These are phyloP conservation scores for Clathrospora elynae DNA, from an alignment of 2,329 filamentous ascomycete species.

Conservation along the genomic window DNA sequence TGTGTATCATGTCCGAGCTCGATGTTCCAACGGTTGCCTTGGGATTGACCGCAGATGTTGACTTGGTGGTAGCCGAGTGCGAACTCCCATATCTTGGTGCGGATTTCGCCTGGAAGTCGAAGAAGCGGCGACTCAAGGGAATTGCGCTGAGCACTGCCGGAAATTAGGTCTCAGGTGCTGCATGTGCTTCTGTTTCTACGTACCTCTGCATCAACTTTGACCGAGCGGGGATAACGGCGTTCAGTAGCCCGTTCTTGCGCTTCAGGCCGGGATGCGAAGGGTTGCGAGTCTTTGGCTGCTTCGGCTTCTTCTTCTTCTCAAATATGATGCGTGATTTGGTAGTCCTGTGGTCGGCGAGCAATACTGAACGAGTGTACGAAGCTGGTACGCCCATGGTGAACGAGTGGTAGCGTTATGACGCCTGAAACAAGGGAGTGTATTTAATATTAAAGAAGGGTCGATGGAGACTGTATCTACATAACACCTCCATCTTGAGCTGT, in stretches of 20 bases:
- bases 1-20: background rate
- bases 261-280: background rate
- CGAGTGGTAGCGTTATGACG: too few relatives aligned
- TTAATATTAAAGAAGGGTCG: too few relatives aligned
- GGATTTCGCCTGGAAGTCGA: conserved; percentile 18
- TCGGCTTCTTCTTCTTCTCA: background rate
- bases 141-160: conserved; percentile 13
- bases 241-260: conserved; percentile 7
- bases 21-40: background rate
- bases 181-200: background rate
- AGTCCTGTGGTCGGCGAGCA: too few relatives aligned
- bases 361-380: too few relatives aligned
- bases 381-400: too few relatives aligned
- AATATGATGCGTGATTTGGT: background rate
- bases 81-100: conserved; percentile 20
- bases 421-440: too few relatives aligned
- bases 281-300: background rate
- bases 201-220: conserved; percentile 12
- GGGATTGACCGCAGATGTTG: background rate
- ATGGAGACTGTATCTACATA: too few relatives aligned
- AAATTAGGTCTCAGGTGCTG: background rate
- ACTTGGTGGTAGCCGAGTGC: conserved; percentile 12
- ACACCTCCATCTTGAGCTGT: too few relatives aligned
- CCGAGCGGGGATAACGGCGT: background rate
- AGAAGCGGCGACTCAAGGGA: conserved; percentile 17